These are phyloP conservation scores for Medicago lupulina DNA, from an alignment of 306 rosid genomes.

Conservation along the genomic window DNA sequence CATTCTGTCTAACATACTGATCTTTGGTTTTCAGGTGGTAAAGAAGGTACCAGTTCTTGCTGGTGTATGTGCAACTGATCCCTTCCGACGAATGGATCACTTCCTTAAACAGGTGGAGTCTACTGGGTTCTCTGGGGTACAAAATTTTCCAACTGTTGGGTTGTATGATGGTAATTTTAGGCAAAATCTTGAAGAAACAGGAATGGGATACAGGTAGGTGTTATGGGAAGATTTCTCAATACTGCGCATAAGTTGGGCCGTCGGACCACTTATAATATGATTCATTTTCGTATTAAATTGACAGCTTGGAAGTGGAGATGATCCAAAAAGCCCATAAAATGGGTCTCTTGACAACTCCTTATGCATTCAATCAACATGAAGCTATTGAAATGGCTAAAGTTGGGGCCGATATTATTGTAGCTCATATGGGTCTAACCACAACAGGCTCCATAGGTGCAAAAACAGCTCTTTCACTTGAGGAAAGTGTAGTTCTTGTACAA, in stretches of 20 bases:
- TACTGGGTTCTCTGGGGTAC: conserved; percentile 89
- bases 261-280: conserved; percentile 30
- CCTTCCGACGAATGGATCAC: conserved; percentile 88
- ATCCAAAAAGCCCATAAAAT: conserved; percentile 79
- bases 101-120: conserved; percentile 90
- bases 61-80: conserved; percentile 92
- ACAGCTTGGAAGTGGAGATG: conserved; percentile 93
- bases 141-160: conserved; percentile 97
- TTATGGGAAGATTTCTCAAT: conserved; percentile 11
- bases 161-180: conserved; percentile 89
- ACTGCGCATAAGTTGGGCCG: conserved; percentile 1
- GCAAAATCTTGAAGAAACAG: conserved; percentile 95
- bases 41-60: conserved; percentile 87
- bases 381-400: conserved; percentile 82
- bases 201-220: conserved; percentile 91
- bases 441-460: conserved; percentile 91
- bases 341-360: conserved; percentile 96
- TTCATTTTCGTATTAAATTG: conserved; percentile 38
- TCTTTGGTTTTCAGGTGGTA: conserved; percentile 66
- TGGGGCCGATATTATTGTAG: conserved; percentile 91
- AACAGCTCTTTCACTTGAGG: conserved; percentile 80
- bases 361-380: conserved; percentile 81
- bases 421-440: conserved; percentile 95
- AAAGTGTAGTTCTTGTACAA: conserved; percentile 78
- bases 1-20: conserved; percentile 27